phyloP scores from a whole-genome alignment of 129 eudicot genomes.

The Silybum marianum region DNA sequence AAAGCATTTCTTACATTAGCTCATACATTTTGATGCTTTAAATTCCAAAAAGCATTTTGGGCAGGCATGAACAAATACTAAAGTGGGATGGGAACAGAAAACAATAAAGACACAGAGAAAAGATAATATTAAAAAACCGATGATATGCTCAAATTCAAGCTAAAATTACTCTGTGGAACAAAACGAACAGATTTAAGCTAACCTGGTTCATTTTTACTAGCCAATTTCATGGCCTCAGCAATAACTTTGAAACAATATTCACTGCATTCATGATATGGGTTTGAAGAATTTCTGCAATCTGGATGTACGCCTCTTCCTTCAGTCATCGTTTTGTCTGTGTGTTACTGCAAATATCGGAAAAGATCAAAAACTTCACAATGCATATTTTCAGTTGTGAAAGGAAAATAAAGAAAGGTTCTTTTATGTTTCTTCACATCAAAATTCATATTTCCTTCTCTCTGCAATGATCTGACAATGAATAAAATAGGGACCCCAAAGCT shows the following conservation, averaged over 20 bases:
- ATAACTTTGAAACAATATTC: slow-evolving; percentile 68
- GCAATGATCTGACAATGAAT: neutral
- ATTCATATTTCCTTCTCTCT: neutral
- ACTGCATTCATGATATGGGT: slow-evolving; percentile 74
- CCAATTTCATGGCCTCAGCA: slow-evolving; percentile 57
- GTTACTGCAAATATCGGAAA: neutral
- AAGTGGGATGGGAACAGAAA: neutral
- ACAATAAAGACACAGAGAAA: neutral
- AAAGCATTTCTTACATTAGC: neutral
- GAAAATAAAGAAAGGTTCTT: neutral
- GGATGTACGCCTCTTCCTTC: slow-evolving; percentile 67
- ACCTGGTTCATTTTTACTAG: slow-evolving; percentile 43
- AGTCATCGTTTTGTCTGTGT: slow-evolving; percentile 36
- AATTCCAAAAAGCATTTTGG: neutral
- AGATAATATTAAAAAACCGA: neutral
- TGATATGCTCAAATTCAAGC: neutral
- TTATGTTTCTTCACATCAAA: neutral
- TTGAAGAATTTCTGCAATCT: slow-evolving; percentile 78
- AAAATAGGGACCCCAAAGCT: neutral
- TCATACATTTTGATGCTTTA: neutral
- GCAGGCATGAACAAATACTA: neutral
- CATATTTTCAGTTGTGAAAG: neutral
- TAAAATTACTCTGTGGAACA: neutral
- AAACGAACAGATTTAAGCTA: slow-evolving; percentile 13
- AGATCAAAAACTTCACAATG: neutral